Evolutionary conservation across 129 eudicot species (phyloP).

Genomic region (Tagetes patula): DNA sequence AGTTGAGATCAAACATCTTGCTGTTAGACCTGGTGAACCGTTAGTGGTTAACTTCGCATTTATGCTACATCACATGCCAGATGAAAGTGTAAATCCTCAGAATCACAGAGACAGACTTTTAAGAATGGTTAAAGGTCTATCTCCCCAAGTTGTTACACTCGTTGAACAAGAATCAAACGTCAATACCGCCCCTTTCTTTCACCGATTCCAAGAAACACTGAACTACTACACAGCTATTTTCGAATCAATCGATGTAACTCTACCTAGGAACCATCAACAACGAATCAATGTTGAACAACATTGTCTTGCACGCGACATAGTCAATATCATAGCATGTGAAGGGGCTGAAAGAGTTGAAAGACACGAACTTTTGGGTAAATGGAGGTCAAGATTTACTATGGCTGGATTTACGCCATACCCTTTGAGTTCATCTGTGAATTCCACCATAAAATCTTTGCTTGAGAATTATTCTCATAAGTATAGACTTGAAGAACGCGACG

Average conservation of each 20-base stretch:
- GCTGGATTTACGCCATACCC: conserved; percentile 24
- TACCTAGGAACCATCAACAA: conserved; percentile 19
- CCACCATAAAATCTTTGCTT: conserved; percentile 19
- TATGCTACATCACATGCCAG: conserved; percentile 25
- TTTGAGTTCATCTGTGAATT: conserved; percentile 21
- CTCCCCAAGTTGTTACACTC: conserved; percentile 21
- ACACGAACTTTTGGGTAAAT: conserved; percentile 16
- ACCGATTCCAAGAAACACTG: conserved; percentile 19
- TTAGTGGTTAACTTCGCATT: conserved; percentile 22
- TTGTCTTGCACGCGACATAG: conserved; percentile 23
- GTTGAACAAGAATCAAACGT: conserved; percentile 25
- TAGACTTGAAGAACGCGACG: conserved; percentile 22
- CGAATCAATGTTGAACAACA: conserved; percentile 26
- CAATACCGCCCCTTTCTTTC: conserved; percentile 1
- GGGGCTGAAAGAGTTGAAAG: conserved; percentile 21
- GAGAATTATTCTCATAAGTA: conserved; percentile 17
- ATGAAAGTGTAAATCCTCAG: conserved; percentile 18
- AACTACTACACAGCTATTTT: conserved; percentile 19
- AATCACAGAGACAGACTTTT: conserved; percentile 16
- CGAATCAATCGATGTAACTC: conserved; percentile 19
- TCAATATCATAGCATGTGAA: conserved; percentile 20
- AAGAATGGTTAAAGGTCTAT: conserved; percentile 14
- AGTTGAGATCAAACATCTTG: conserved; percentile 8
- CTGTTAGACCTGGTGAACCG: conserved; percentile 10
- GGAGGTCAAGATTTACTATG: conserved; percentile 17